phyloP scores from a whole-genome alignment of 2,329 filamentous ascomycete genomes.

The Talaromyces sp. region DNA sequence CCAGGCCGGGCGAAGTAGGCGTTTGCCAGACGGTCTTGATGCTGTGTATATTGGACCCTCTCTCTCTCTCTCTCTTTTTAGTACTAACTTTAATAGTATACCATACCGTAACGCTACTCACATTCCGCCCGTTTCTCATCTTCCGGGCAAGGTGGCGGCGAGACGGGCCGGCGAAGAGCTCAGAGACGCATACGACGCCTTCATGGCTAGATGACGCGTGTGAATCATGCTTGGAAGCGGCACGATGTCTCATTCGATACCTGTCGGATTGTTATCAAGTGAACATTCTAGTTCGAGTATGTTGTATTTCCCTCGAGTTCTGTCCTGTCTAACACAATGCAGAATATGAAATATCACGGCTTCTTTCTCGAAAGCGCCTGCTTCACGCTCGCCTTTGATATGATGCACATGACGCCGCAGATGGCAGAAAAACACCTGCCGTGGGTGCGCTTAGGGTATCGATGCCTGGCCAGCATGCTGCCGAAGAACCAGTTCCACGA shows the following conservation, averaged over 20 bases:
- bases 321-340: neutral
- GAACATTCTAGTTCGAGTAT: conserved; percentile 38
- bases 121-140: conserved; percentile 43
- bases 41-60: conserved; percentile 28
- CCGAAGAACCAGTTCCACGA: conserved; percentile 19
- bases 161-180: conserved; percentile 16
- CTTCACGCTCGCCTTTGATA: conserved; percentile 41
- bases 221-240: conserved; percentile 38
- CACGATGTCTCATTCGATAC: conserved; percentile 38
- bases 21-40: conserved; percentile 38
- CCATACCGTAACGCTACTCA: conserved; percentile 40
- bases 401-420: conserved; percentile 35
- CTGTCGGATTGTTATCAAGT: conserved; percentile 36
- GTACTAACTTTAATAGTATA: conserved; percentile 30
- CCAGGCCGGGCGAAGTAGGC: conserved; percentile 35
- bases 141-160: conserved; percentile 40
- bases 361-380: conserved; percentile 42
- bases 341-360: conserved; percentile 44
- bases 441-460: conserved; percentile 38
- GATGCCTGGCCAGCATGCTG: conserved; percentile 35
- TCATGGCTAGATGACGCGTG: conserved; percentile 44
- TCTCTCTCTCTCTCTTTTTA: neutral
- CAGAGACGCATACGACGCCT: conserved; percentile 20
- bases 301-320: neutral
- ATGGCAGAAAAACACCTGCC: conserved; percentile 36